These are phyloP conservation scores for Paramecium pentaurelia DNA, from an alignment of 73 alveolate genomes.

Conservation along the genomic window DNA sequence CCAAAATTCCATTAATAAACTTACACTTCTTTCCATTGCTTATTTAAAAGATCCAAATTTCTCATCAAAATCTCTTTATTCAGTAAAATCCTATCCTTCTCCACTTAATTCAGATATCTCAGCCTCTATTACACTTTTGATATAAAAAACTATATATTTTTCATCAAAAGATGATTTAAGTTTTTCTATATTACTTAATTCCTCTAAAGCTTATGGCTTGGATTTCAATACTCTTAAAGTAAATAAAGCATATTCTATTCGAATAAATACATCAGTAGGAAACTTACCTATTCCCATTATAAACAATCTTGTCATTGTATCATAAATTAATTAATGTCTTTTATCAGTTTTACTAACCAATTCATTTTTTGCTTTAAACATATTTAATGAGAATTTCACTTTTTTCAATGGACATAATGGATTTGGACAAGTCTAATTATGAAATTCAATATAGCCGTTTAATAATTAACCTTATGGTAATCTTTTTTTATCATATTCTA, in stretches of 20 bases:
- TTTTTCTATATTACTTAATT: constrained; percentile 27
- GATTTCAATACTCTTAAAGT: constrained; percentile 46
- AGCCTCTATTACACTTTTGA: constrained; percentile 40
- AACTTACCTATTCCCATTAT: constrained; percentile 49
- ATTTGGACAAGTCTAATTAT: constrained; percentile 51
- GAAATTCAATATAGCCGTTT: constrained; percentile 60
- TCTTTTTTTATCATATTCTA: constrained; percentile 52
- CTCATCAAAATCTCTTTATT: constrained; percentile 52
- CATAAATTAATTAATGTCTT: constrained; percentile 40
- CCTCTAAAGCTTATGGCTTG: constrained; percentile 56
- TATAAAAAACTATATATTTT: constrained; percentile 27
- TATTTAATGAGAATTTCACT: constrained; percentile 51
- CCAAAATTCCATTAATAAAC: constrained; percentile 62
- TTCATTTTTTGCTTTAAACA: constrained; percentile 55
- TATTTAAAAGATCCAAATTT: constrained; percentile 17
- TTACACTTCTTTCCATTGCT: constrained; percentile 60
- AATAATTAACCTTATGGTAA: constrained; percentile 41
- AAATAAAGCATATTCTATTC: constrained; percentile 55
- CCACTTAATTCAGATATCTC: constrained; percentile 52
- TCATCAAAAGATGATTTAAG: constrained; percentile 35
- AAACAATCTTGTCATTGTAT: constrained; percentile 41
- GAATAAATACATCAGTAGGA: constrained; percentile 48
- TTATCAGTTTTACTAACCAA: constrained; percentile 54
- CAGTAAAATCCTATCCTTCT: constrained; percentile 56
- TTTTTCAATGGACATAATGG: constrained; percentile 51